Conservation (phyloP, 2,329 filamentous ascomycete genomes). For the Pyricularia pennisetigena region DNA sequence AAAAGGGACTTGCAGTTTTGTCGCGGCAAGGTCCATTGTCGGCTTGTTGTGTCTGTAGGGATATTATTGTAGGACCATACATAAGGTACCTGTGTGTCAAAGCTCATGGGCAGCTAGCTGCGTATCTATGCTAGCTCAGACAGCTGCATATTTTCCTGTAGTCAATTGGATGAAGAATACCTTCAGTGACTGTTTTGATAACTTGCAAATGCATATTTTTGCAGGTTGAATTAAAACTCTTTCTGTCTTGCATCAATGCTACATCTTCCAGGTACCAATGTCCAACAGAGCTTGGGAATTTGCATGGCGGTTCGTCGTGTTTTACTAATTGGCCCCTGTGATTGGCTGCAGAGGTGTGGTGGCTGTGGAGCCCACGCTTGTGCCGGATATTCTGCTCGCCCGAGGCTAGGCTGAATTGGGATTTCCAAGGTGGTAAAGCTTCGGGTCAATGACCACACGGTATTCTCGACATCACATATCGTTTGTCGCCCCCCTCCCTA, state of each 20-base stretch:
- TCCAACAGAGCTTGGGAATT: background rate
- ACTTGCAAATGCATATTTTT: background rate
- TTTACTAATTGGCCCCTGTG: slow-evolving; percentile 1
- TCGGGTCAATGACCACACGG: slow-evolving; percentile 1
- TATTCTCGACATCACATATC: background rate
- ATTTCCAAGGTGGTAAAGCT: slow-evolving; percentile 8
- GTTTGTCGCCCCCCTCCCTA: background rate
- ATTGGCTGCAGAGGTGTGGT: background rate
- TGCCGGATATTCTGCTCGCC: slow-evolving; percentile 4
- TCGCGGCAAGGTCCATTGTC: background rate
- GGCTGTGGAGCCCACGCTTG: background rate
- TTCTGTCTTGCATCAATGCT: background rate
- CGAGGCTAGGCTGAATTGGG: slow-evolving; percentile 3
- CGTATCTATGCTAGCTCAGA: background rate
- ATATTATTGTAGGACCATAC: too few relatives aligned
- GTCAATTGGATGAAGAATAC: background rate
- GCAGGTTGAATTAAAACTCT: background rate
- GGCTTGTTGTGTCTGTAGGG: too few relatives aligned
- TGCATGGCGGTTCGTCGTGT: background rate
- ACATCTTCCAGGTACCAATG: background rate
- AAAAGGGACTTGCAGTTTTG: background rate
- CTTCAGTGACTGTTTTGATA: background rate
- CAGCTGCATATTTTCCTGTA: background rate
- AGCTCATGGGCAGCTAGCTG: background rate
- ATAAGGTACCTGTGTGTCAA: background rate